Evolutionary conservation across 768 basidiomycete species (phyloP), one percentile per base, ranked within the genome.

Genomic region (Suillus placidus): DNA sequence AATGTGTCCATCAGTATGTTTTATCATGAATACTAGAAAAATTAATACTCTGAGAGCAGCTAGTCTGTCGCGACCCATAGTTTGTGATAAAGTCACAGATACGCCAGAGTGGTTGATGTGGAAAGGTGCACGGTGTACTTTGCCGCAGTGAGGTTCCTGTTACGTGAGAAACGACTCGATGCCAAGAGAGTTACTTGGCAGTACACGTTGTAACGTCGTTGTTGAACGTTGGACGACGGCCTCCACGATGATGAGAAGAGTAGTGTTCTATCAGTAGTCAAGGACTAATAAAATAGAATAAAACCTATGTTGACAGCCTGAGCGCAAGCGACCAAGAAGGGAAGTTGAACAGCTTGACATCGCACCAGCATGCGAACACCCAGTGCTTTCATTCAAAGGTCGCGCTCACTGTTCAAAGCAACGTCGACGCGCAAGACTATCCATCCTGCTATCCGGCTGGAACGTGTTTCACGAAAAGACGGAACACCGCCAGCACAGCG

Each of bases 41-140:
- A 73, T 87, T 71, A 85, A 56, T 67, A 91, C 92, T 80, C 92
- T 86, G 84, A 91, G 87, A 66, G 90, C 92, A 72, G 92, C 93
- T 69, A 96, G 87, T 84, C 94, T 86, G 85, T 96, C 75, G 13
- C 68, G 70, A 32, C 70, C 93, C 86, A 94, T 88, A 70, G 35
- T 56, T n/a, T 20, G 54, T 55, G 43, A 61, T 42, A 8, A 43
- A 64, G 7, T 16, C 18, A 64, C 26, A 40, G 56, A 38, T 58
- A 58, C 37, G 56, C 40, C 30, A 32, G 58, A 20, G 23, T 37
- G 23, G 58, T 40, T 55, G 42, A 38, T 26, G 57, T 20, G 23
- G 26, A 60, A 42, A 20, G 26, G 38, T 26, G 37, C 4, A 58
- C 57, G 35, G 8, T 30, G 52, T 18, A 30, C 30, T 51, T 23